Evolutionary conservation across 345 rosid genomes (phyloP).

Genomic region (Populus tremula): DNA sequence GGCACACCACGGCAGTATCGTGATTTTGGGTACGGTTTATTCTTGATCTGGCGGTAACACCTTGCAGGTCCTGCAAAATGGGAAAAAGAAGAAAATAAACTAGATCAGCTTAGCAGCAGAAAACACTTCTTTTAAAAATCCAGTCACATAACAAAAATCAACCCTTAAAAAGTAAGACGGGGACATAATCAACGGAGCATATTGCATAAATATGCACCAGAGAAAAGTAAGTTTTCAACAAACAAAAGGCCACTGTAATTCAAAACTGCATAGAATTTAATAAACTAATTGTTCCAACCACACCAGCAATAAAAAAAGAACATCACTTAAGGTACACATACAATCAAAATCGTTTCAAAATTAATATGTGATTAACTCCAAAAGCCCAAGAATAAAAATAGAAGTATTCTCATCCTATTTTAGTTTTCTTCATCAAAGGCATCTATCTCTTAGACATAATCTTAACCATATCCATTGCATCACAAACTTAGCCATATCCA

Average conservation of each 20-base stretch:
- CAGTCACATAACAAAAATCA: no score
- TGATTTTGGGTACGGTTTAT: constrained; percentile 72
- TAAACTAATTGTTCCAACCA: neutral
- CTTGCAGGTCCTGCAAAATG: constrained; percentile 24
- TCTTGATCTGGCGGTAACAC: constrained; percentile 56
- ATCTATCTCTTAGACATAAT: neutral
- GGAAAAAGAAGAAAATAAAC: neutral
- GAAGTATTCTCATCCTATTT: no score
- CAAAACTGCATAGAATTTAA: neutral
- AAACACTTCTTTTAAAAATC: neutral
- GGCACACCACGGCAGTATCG: constrained; percentile 74
- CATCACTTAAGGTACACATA: no score
- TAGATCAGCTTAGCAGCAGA: neutral
- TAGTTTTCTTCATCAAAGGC: neutral
- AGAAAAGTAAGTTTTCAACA: no score
- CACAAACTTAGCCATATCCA: neutral
- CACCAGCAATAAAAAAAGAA: neutral
- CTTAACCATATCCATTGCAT: neutral
- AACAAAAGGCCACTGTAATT: neutral
- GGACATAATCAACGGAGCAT: no score
- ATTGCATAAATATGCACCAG: no score
- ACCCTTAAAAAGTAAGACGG: neutral
- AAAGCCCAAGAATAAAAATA: neutral
- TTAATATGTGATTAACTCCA: neutral
- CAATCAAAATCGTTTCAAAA: neutral